These are phyloP conservation scores for Monarda citriodora DNA, from an alignment of 305 asterid species.

Conservation along the genomic window DNA sequence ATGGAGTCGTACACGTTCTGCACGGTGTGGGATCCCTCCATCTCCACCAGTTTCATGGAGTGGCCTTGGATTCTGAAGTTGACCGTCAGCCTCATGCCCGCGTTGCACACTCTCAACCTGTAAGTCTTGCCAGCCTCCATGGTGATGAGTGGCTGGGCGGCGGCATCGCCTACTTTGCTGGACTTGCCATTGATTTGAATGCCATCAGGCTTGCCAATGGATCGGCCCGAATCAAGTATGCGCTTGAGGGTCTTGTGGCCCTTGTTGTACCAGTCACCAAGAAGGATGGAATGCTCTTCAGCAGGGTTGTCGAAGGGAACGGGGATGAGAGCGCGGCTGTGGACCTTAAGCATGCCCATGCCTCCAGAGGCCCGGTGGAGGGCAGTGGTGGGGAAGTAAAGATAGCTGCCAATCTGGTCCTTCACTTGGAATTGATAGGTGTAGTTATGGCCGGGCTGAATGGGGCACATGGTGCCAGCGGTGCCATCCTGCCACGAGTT, in stretches of 20 bases:
- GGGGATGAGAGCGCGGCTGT: slow-evolving; percentile 76
- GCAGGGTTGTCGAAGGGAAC: slow-evolving; percentile 69
- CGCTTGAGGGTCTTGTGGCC: slow-evolving; percentile 64
- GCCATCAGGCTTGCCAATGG: slow-evolving; percentile 76
- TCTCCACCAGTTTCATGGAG: slow-evolving; percentile 62
- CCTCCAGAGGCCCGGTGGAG: slow-evolving; percentile 70
- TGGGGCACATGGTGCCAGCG: slow-evolving; percentile 78
- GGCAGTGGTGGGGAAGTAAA: slow-evolving; percentile 68
- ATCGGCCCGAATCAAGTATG: slow-evolving; percentile 53
- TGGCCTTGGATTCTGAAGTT: slow-evolving; percentile 85
- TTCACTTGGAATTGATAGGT: slow-evolving; percentile 78
- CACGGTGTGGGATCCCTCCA: slow-evolving; percentile 89
- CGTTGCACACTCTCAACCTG: slow-evolving; percentile 74
- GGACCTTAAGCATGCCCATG: slow-evolving; percentile 56
- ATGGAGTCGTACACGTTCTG: slow-evolving; percentile 70
- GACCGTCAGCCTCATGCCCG: slow-evolving; percentile 59
- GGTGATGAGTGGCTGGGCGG: slow-evolving; percentile 42
- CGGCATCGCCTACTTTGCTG: slow-evolving; percentile 44
- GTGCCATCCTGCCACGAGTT: slow-evolving; percentile 88
- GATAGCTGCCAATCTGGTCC: slow-evolving; percentile 82
- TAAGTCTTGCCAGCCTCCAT: slow-evolving; percentile 77
- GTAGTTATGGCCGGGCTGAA: slow-evolving; percentile 59
- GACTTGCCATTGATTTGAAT: slow-evolving; percentile 73
- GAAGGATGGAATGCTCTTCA: slow-evolving; percentile 45
- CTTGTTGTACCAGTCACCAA: slow-evolving; percentile 84